Percentiles rank a stretch among this genome's conserved stretches.
Conservation (phyloP, 2,329 filamentous ascomycete genomes). For the Blastomyces emzantsi region DNA sequence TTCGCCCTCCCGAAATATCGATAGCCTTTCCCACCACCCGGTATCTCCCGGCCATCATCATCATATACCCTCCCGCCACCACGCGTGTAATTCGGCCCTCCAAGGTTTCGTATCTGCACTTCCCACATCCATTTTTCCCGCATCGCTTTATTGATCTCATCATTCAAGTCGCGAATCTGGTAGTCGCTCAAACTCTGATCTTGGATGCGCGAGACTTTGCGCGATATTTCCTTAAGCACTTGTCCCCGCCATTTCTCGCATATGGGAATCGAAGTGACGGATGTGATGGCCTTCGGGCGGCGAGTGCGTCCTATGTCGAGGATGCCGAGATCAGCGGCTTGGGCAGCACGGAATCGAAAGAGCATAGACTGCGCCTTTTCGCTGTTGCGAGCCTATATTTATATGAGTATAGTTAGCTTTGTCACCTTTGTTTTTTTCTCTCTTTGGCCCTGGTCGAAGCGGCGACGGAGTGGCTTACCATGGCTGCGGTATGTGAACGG, state of each 20-base stretch:
- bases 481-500: conserved; percentile 3
- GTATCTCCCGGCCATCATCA: conserved; percentile 62
- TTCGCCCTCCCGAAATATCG: conserved; percentile 85
- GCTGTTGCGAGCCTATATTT: conserved; percentile 73
- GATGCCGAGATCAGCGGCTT: conserved; percentile 92
- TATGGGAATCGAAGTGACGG: conserved; percentile 69
- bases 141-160: conserved; percentile 99
- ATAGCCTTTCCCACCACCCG: conserved; percentile 74
- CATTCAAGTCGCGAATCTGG: conserved; percentile 95
- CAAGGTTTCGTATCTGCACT: conserved; percentile 85
- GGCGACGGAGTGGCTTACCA: conserved; percentile 7
- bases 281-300: conserved; percentile 83
- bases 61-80: conserved; percentile 61
- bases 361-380: conserved; percentile 99
- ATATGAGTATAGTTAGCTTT: conserved; percentile 4
- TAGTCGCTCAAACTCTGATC: conserved; percentile 86
- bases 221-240: conserved; percentile 91
- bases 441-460: background rate
- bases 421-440: background rate
- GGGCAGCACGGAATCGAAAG: conserved; percentile 96
- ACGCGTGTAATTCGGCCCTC: conserved; percentile 96
- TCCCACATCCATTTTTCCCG: conserved; percentile 99
- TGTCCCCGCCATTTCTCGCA: conserved; percentile 99
- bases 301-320: conserved; percentile 85
- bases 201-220: conserved; percentile 95